phyloP scores from a whole-genome alignment of 345 rosid species.

The Salix exigua region DNA sequence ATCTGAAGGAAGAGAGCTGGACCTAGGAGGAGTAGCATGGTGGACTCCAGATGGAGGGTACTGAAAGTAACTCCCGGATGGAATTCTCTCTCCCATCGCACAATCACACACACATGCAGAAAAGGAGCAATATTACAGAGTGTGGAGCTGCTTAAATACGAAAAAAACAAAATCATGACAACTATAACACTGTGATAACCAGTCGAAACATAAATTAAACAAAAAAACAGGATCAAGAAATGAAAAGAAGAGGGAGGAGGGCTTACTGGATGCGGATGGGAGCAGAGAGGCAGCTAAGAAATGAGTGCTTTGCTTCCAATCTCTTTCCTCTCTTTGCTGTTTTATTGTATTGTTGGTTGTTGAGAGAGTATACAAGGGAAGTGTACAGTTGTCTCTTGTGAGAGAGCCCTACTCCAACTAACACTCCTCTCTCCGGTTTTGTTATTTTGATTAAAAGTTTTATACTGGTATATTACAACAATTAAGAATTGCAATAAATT shows the following conservation, averaged over 20 bases:
- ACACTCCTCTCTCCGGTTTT: no score
- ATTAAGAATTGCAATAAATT: no score
- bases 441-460: no score
- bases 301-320: neutral
- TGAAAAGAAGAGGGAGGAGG: neutral
- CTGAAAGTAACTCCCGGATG: conserved; percentile 82
- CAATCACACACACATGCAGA: conserved; percentile 3
- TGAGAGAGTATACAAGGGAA: no score
- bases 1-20: conserved; percentile 61
- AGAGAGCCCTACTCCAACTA: no score
- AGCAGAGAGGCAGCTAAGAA: neutral
- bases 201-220: conserved; percentile 1
- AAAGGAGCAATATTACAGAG: neutral
- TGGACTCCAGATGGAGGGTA: conserved; percentile 63
- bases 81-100: conserved; percentile 86
- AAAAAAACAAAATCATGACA: neutral
- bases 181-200: neutral
- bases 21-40: conserved; percentile 82
- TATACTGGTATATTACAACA: no score
- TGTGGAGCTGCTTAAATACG: conserved; percentile 5
- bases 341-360: neutral
- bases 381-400: no score
- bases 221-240: conserved; percentile 14
- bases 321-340: neutral
- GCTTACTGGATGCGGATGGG: conserved; percentile 19